Base-by-base conservation (phyloP, 495 filamentous ascomycete genomes). In the Penicillium lividum region DNA sequence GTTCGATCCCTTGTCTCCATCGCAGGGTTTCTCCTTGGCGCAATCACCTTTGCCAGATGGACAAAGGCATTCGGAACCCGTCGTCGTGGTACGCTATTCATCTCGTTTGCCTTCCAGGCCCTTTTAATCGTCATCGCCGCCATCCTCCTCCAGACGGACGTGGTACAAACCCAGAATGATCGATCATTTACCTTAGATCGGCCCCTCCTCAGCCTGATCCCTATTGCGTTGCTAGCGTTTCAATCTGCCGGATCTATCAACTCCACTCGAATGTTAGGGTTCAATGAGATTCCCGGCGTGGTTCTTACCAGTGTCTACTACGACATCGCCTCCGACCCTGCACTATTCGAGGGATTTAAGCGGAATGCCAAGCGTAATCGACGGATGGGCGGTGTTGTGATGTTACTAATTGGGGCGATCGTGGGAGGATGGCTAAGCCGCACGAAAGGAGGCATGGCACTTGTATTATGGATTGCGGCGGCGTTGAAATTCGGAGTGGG, bases 241-340 rank as follows among this genome's bases (percentile, higher is more conserved):
- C 44, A 47, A 47, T 47, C 44, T 28, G 44, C 44, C 3, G 44
- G 44, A 0, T 47, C 44, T 1, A 47, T 47, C 2, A 47, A 47
- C 18, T 47, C 44, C 5, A 47, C 44, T 28, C 44, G 44, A 7
- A 28, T 47, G 22, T 25, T 47, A 5, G 44, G 44, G 3, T 47
- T 47, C 11, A 47, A 47, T 47, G 44, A 47, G 44, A 47, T 47
- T 6, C 44, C 44, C 15, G 44, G 44, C 9, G 44, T 47, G 11
- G 44, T 47, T 10, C 28, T 47, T 22, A 47, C 44, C 7, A 47
- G 44, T 28, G 44, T 47, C 3, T 47, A 47, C 25, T 47, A 47
- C n/a, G 44, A 47, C 13, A 27, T 47, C 27, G 44, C 44, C 22
- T 47, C 44, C 1, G 44, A 47, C 13, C 11, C 44, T 27, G 22